Evolutionary conservation across 768 basidiomycete genomes (phyloP), one percentile per base, ranked within the genome.

Genomic region (Coprinopsis cinerea): DNA sequence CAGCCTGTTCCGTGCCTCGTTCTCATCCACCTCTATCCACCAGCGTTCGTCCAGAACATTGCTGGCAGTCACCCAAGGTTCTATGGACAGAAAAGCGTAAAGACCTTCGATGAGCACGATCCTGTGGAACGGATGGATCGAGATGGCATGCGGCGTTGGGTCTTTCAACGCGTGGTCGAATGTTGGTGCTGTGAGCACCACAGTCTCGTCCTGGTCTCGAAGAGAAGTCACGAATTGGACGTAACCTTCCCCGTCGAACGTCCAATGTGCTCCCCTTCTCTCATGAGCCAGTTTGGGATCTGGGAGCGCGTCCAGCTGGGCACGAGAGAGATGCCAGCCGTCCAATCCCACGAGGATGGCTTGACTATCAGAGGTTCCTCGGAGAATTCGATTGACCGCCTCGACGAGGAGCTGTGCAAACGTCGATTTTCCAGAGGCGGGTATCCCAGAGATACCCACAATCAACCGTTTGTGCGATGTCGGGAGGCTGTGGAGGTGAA

Each of bases 81-180:
- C 68, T 20, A 82, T 66, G n/a, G 79, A 71, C 24, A 96, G 75
- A 57, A 91, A 80, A 2, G 82, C 75, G 64, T 97, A 96, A n/a
- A 96, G 67, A 0, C 94, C 93, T 66, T 97, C 94, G 54, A 97
- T 78, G 52, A 97, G 63, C 36, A 96, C 75, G 47, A 97, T 78
- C 11, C 88, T 81, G 58, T 94, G 85, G 26, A 70, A 58, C 0
- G 84, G 78, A 22, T 68, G 58, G 23, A 97, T 75, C 2, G 68
- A 60, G 22, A 85, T 61, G 1, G 80, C 77, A 39, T 83, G 72
- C 2, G 78, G 77, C 0, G 70, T 70, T 0, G 92, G 93, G 60
- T 97, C 94, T 61, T 95, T 97, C 46, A 88, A 62, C 1, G 88
- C 79, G 63, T 96, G 94, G 47, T 83, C 81, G 63, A 96, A 97